These are phyloP conservation scores for Talaromyces stipitatus DNA, from an alignment of 495 filamentous ascomycete genomes.

Conservation along the genomic window DNA sequence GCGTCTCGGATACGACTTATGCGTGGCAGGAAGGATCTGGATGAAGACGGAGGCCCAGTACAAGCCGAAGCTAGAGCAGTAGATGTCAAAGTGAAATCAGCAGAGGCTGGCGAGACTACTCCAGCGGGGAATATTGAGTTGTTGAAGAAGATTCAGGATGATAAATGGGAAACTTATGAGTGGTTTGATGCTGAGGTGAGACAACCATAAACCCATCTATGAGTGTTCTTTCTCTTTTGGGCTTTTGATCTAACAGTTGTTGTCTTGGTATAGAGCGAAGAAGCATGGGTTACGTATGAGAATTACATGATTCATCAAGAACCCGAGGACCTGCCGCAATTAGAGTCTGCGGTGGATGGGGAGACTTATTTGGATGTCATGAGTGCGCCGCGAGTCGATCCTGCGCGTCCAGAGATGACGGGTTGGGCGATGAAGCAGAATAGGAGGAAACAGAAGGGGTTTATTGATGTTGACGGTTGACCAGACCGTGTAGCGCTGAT, in stretches of 20 bases:
- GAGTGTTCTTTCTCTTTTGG: background rate
- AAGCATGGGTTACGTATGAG: slow-evolving; percentile 55
- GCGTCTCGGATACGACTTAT: slow-evolving; percentile 22
- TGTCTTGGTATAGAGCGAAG: slow-evolving; percentile 42
- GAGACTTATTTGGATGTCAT: slow-evolving; percentile 58
- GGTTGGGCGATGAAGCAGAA: slow-evolving; percentile 47
- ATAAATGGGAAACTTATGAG: slow-evolving; percentile 55
- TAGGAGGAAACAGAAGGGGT: slow-evolving; percentile 14
- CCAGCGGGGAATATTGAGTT: slow-evolving; percentile 46
- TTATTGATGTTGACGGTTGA: slow-evolving; percentile 2
- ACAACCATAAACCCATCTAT: background rate
- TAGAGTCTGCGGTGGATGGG: slow-evolving; percentile 46
- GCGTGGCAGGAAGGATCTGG: slow-evolving; percentile 33
- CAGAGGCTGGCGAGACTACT: slow-evolving; percentile 45
- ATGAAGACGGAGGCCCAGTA: slow-evolving; percentile 35
- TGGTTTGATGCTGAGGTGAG: slow-evolving; percentile 64
- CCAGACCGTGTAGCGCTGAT: background rate
- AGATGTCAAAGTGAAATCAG: slow-evolving; percentile 59
- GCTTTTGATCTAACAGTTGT: slow-evolving; percentile 11
- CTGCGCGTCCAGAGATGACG: slow-evolving; percentile 38
- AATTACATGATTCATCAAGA: slow-evolving; percentile 52
- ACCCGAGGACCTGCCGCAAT: slow-evolving; percentile 35
- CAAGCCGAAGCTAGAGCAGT: slow-evolving; percentile 52
- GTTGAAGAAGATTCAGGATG: slow-evolving; percentile 54
- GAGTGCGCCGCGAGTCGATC: slow-evolving; percentile 54